A percentile compares a stretch with the other conserved stretches of the same genome.
phyloP scores from a whole-genome alignment of 2,329 filamentous ascomycete genomes.

The Aspergillus sp. region DNA sequence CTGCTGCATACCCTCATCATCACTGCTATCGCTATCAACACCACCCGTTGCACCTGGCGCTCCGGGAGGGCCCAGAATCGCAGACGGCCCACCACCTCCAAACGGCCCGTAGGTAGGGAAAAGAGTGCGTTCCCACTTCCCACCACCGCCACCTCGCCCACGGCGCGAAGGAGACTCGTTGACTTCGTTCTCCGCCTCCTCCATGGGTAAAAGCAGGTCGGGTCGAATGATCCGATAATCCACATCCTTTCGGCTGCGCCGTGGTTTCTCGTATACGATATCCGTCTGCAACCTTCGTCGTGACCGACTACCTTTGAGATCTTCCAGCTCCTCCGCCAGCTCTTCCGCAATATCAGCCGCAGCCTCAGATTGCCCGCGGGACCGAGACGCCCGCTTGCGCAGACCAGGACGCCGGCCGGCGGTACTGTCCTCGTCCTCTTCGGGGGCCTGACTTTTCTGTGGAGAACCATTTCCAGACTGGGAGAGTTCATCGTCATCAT shows the following conservation, averaged over 20 bases:
- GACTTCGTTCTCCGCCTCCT: slow-evolving; percentile 68
- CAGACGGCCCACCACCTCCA: slow-evolving; percentile 70
- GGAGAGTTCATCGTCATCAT: slow-evolving; percentile 53
- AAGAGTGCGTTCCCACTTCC: slow-evolving; percentile 71
- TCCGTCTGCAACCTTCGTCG: slow-evolving; percentile 35
- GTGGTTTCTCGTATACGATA: slow-evolving; percentile 45
- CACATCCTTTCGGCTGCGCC: slow-evolving; percentile 62
- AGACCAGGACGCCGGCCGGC: slow-evolving; percentile 52
- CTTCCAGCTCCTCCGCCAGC: slow-evolving; percentile 57
- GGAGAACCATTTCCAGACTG: slow-evolving; percentile 49
- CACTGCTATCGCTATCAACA: slow-evolving; percentile 92
- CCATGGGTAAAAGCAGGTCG: slow-evolving; percentile 66
- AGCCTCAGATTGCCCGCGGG: slow-evolving; percentile 43
- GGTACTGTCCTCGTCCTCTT: slow-evolving; percentile 47
- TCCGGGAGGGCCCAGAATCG: slow-evolving; percentile 72
- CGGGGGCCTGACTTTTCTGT: slow-evolving; percentile 40
- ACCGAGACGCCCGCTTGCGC: slow-evolving; percentile 49
- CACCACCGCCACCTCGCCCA: slow-evolving; percentile 59
- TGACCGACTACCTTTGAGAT: slow-evolving; percentile 48
- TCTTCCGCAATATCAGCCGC: slow-evolving; percentile 53
- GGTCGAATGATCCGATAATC: slow-evolving; percentile 86
- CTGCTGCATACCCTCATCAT: slow-evolving; percentile 77
- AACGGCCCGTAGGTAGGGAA: slow-evolving; percentile 93
- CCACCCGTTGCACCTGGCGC: slow-evolving; percentile 66
- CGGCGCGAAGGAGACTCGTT: slow-evolving; percentile 67